These are phyloP conservation scores for Apocynum venetum DNA, from an alignment of 257 asterid genomes.

Conservation along the genomic window DNA sequence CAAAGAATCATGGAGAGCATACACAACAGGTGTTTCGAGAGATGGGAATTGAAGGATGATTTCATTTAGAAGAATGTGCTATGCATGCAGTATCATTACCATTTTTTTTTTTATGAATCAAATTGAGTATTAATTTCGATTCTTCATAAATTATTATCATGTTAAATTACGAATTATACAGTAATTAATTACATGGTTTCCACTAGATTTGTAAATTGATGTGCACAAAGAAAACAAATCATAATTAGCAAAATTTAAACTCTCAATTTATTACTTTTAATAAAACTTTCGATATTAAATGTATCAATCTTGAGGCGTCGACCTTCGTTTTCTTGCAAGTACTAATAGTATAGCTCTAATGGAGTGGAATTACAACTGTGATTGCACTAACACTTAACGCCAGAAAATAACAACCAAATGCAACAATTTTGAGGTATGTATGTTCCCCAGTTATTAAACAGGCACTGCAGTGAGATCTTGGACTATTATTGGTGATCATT, in stretches of 20 bases:
- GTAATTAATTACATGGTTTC: too few relatives aligned
- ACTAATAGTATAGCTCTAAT: not conserved
- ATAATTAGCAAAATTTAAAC: too few relatives aligned
- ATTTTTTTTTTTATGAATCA: too few relatives aligned
- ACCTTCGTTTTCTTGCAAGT: not conserved
- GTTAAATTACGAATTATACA: too few relatives aligned
- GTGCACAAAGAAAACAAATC: too few relatives aligned
- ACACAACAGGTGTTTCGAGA: too few relatives aligned
- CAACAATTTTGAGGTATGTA: slow-evolving; percentile 8
- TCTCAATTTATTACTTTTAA: too few relatives aligned
- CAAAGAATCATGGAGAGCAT: too few relatives aligned
- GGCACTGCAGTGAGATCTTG: slow-evolving; percentile 2
- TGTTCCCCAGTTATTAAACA: slow-evolving; percentile 18
- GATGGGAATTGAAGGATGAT: not conserved
- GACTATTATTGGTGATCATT: slow-evolving; percentile 1
- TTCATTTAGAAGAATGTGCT: not conserved
- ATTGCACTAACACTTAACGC: not conserved
- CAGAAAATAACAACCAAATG: slow-evolving; percentile 3
- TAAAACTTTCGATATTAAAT: too few relatives aligned
- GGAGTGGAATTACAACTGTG: slow-evolving; percentile 14
- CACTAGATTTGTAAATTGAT: too few relatives aligned
- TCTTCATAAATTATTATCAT: too few relatives aligned
- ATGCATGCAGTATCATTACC: not conserved
- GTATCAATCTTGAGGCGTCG: not conserved
- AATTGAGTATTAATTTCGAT: too few relatives aligned